Percentiles rank a stretch among this genome's conserved stretches.
These are phyloP conservation scores for Scopulariopsis brevicaulis DNA, from an alignment of 2,329 filamentous ascomycete species.

Conservation along the genomic window DNA sequence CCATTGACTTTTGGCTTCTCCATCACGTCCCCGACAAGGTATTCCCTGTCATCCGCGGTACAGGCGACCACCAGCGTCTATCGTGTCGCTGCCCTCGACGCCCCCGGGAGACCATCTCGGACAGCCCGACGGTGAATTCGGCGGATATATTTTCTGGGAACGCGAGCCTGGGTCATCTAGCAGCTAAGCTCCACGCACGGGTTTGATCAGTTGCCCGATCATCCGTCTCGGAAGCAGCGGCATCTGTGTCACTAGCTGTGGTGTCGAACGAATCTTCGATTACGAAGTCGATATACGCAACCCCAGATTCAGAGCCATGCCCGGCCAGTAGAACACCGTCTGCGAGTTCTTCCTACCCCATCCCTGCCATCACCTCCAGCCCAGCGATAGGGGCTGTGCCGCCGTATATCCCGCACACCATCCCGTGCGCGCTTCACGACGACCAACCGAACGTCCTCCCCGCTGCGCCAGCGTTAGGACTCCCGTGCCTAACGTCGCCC, in stretches of 20 bases:
- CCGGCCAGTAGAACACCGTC: not conserved
- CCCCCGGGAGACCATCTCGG: too few species aligned
- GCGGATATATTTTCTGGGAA: too few species aligned
- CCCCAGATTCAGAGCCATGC: not conserved
- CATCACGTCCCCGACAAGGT: not conserved
- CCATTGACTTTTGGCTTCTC: not conserved
- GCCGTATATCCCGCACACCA: not conserved
- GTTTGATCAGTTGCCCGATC: too few species aligned
- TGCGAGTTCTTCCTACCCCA: not conserved
- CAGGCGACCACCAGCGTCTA: too few species aligned
- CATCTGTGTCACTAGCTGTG: too few species aligned
- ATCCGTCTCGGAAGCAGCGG: too few species aligned
- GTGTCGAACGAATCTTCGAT: not conserved
- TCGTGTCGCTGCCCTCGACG: too few species aligned
- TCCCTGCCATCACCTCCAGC: not conserved
- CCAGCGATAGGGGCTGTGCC: not conserved
- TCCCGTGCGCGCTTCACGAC: not conserved
- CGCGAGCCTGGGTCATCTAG: too few species aligned
- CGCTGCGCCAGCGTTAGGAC: slow-evolving; percentile 15
- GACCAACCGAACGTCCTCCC: not conserved
- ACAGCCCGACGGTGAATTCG: too few species aligned
- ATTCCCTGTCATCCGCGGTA: not conserved
- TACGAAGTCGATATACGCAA: not conserved
- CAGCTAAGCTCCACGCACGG: too few species aligned
- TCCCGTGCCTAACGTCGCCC: slow-evolving; percentile 17